These are phyloP conservation scores for Mycena rosella DNA, from an alignment of 768 basidiomycete genomes.

Conservation along the genomic window DNA sequence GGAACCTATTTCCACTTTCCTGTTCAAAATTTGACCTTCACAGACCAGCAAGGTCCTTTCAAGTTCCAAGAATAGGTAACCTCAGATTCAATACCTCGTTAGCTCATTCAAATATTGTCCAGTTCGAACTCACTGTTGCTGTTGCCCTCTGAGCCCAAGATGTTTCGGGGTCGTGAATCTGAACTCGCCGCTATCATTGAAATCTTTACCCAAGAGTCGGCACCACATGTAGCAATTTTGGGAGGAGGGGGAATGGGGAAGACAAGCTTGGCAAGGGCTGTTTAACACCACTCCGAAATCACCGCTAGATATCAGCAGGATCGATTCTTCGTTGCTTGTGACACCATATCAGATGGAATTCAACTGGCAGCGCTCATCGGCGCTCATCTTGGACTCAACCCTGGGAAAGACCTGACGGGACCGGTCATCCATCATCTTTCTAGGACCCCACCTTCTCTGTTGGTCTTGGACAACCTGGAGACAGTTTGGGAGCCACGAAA, in stretches of 20 bases:
- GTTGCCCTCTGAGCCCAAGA: conserved; percentile 10
- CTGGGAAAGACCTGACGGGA: too few species aligned
- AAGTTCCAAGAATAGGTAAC: neutral
- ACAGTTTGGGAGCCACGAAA: too few species aligned
- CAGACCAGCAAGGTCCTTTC: neutral
- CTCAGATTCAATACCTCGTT: neutral
- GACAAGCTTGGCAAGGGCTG: too few species aligned
- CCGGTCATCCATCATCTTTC: too few species aligned
- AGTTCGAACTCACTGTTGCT: conserved; percentile 9
- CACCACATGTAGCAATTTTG: conserved; percentile 4
- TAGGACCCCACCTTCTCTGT: too few species aligned
- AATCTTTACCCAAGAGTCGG: neutral
- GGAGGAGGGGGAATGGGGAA: conserved; percentile 18
- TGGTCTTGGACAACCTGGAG: too few species aligned
- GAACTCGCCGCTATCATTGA: neutral
- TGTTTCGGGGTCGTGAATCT: conserved; percentile 5
- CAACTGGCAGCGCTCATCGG: conserved; percentile 9
- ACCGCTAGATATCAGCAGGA: neutral
- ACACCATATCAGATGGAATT: neutral
- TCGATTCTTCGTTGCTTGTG: conserved; percentile 13
- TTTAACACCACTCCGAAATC: conserved; percentile 9
- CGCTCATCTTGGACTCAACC: too few species aligned
- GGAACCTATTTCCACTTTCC: neutral
- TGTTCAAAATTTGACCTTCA: too few species aligned
- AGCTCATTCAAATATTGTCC: neutral